Percentiles rank a stretch among this genome's conserved stretches.
phyloP scores from a whole-genome alignment of 2,329 filamentous ascomycete species.

The Fusarium sp. region DNA sequence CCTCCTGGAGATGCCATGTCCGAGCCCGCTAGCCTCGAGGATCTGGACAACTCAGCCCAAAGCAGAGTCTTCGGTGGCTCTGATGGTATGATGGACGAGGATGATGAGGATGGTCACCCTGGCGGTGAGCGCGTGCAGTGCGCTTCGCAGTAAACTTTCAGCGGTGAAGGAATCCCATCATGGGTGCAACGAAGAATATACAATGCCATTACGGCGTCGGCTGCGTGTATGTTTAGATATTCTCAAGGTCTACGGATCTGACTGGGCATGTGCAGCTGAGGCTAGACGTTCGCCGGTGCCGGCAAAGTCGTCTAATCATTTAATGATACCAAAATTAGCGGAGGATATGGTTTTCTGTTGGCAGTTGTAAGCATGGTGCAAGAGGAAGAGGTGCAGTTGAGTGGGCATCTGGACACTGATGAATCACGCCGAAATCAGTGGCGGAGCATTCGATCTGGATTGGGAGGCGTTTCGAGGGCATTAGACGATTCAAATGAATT shows the following conservation, averaged over 20 bases:
- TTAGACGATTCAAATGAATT: slow-evolving; percentile 56
- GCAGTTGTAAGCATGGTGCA: slow-evolving; percentile 22
- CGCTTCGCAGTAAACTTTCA: slow-evolving; percentile 78
- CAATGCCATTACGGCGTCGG: slow-evolving; percentile 35
- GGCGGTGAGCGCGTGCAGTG: slow-evolving; percentile 86
- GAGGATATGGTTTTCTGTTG: slow-evolving; percentile 18
- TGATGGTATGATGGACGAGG: slow-evolving; percentile 73
- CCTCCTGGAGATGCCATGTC: slow-evolving; percentile 90
- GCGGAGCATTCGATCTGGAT: slow-evolving; percentile 50
- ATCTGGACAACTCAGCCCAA: slow-evolving; percentile 76
- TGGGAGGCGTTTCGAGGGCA: slow-evolving; percentile 54
- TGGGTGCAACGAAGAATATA: slow-evolving; percentile 31
- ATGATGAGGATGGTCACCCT: slow-evolving; percentile 80
- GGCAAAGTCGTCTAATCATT: slow-evolving; percentile 43
- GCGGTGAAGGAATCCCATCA: slow-evolving; percentile 5
- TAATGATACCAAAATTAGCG: slow-evolving; percentile 46
- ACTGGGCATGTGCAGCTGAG: slow-evolving; percentile 29
- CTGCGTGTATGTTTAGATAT: slow-evolving; percentile 15
- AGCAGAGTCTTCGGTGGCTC: slow-evolving; percentile 75
- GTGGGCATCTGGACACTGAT: slow-evolving; percentile 32
- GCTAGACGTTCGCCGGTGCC: slow-evolving; percentile 33
- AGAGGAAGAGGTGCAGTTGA: slow-evolving; percentile 22
- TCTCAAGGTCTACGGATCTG: slow-evolving; percentile 11
- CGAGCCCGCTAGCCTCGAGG: slow-evolving; percentile 88
- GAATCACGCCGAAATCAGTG: slow-evolving; percentile 38